Evolutionary conservation across 208 protist species (phyloP).

Genomic region (Strigomonas oncopelti): DNA sequence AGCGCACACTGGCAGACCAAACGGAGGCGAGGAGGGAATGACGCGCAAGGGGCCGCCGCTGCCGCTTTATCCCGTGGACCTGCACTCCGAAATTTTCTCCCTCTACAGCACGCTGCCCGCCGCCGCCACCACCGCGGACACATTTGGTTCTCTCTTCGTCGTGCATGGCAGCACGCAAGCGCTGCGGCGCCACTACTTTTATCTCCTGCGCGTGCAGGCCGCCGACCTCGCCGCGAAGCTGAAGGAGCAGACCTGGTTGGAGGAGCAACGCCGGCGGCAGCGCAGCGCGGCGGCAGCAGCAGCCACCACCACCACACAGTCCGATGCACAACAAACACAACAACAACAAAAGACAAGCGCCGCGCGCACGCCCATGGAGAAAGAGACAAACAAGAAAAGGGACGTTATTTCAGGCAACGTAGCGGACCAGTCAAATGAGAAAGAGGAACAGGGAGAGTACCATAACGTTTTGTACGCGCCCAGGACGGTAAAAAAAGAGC

Average conservation of each 20-base stretch:
- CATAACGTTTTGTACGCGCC: background rate
- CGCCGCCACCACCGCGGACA: conserved; percentile 46
- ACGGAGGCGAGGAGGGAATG: too few species aligned
- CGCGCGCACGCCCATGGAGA: too few species aligned
- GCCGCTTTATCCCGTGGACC: too few species aligned
- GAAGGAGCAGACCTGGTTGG: conserved; percentile 22
- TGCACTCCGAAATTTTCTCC: conserved; percentile 16
- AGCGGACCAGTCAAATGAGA: too few species aligned
- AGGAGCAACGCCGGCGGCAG: conserved; percentile 19
- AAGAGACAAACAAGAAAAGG: too few species aligned
- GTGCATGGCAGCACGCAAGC: conserved; percentile 49
- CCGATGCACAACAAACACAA: too few species aligned
- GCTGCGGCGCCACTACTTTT: conserved; percentile 38
- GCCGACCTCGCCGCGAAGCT: conserved; percentile 30
- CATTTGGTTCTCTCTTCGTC: conserved; percentile 58
- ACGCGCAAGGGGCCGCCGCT: too few species aligned
- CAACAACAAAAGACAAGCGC: too few species aligned
- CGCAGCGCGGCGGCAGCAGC: too few species aligned
- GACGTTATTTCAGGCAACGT: too few species aligned
- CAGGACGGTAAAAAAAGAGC: background rate
- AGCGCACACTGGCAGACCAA: too few species aligned
- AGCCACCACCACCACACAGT: too few species aligned
- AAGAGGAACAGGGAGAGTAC: background rate
- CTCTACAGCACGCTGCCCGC: conserved; percentile 65
- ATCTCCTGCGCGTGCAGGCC: conserved; percentile 40